Conservation (phyloP, 1,284 basidiomycete genomes). For the Marasmius tenuissimus region DNA sequence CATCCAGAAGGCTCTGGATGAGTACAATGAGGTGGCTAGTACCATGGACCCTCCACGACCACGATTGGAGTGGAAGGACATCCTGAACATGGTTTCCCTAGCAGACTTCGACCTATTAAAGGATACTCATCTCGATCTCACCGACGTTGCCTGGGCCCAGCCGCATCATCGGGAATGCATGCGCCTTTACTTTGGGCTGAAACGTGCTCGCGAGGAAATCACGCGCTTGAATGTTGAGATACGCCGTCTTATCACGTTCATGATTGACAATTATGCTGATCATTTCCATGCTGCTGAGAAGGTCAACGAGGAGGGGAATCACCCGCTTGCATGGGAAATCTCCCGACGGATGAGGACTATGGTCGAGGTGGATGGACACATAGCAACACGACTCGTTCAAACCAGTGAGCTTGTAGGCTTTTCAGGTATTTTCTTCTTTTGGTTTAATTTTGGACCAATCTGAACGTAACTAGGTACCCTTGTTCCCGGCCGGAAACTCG, state of each 20-base stretch:
- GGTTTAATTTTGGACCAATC: too few species aligned
- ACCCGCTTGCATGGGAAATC: background rate
- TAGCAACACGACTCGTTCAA: background rate
- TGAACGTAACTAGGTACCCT: background rate
- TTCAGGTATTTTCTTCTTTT: background rate
- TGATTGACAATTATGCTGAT: conserved; percentile 24
- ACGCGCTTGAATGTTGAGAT: conserved; percentile 36
- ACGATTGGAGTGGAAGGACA: conserved; percentile 25
- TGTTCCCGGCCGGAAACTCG: background rate
- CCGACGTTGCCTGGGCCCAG: conserved; percentile 26
- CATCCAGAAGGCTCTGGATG: conserved; percentile 23
- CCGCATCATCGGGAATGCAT: conserved; percentile 22
- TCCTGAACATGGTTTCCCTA: conserved; percentile 28
- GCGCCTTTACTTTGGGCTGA: conserved; percentile 26
- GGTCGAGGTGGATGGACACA: background rate
- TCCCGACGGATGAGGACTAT: background rate
- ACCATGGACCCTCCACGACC: conserved; percentile 19
- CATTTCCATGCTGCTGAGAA: background rate
- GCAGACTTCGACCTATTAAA: conserved; percentile 36
- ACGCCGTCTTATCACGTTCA: conserved; percentile 24
- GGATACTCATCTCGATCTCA: conserved; percentile 26
- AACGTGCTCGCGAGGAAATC: conserved; percentile 24
- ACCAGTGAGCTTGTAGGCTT: background rate
- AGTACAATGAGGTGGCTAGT: conserved; percentile 25
- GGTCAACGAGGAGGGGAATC: background rate